A percentile compares a stretch with the other conserved stretches of the same genome.
phyloP scores from a whole-genome alignment of 306 rosid species.

The Sindora glabra region DNA sequence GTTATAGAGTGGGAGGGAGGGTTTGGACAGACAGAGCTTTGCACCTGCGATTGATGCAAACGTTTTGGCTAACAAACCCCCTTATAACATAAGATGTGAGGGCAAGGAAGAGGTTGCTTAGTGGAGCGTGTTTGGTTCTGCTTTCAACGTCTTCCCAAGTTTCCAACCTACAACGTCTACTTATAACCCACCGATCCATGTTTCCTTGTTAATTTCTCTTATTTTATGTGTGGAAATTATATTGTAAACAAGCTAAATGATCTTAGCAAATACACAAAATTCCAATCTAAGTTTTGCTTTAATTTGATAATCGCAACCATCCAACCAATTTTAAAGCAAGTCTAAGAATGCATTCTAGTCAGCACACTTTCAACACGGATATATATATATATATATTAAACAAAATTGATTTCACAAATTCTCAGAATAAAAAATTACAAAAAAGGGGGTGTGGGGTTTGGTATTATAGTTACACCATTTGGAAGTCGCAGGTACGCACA shows the following conservation, averaged over 20 bases:
- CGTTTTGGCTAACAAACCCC: conserved; percentile 82
- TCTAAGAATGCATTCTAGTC: too few species aligned
- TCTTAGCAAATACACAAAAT: background rate
- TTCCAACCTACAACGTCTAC: conserved; percentile 99
- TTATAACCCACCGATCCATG: conserved; percentile 88
- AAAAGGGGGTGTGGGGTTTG: conserved; percentile 19
- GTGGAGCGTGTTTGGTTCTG: conserved; percentile 75
- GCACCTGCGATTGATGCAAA: conserved; percentile 86
- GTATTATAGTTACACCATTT: conserved; percentile 30
- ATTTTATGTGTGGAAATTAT: conserved; percentile 10
- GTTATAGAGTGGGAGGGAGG: conserved; percentile 71
- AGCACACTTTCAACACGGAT: too few species aligned
- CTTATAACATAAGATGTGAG: conserved; percentile 12
- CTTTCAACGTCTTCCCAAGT: conserved; percentile 89
- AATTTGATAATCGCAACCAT: too few species aligned
- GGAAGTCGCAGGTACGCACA: conserved; percentile 7
- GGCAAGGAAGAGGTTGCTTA: conserved; percentile 62
- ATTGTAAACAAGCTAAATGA: background rate
- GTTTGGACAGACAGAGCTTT: conserved; percentile 70
- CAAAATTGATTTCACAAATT: too few species aligned
- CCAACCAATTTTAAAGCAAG: too few species aligned
- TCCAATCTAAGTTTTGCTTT: too few species aligned
- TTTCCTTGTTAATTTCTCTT: background rate
- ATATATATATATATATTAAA: too few species aligned
- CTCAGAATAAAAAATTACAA: background rate